Conservation (phyloP, 2,329 filamentous ascomycete species). For the Didymella keratinophila region DNA sequence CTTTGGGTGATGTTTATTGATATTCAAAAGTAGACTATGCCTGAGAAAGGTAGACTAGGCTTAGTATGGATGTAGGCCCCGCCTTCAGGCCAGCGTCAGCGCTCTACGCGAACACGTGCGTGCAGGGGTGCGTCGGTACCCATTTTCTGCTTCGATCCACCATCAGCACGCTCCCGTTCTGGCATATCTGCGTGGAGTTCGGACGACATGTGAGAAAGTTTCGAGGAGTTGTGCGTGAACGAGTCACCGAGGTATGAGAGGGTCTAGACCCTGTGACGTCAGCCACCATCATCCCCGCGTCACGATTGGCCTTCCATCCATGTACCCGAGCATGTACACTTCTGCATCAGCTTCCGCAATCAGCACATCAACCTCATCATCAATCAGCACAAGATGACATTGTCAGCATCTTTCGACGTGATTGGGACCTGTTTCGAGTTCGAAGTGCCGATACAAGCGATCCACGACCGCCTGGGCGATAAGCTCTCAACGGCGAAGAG, state of each 20-base stretch:
- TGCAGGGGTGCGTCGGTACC: conserved; percentile 2
- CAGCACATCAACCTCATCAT: not conserved
- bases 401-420: conserved; percentile 37
- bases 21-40: not conserved
- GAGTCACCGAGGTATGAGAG: conserved; percentile 26
- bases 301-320: not conserved
- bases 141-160: not conserved
- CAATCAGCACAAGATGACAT: conserved; percentile 21
- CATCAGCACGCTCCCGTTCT: not conserved
- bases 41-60: not conserved
- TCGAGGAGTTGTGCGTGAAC: not conserved
- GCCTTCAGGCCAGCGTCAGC: conserved; percentile 14
- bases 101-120: conserved; percentile 17
- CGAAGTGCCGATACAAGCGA: conserved; percentile 27
- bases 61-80: conserved; percentile 6
- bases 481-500: conserved; percentile 23
- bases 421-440: conserved; percentile 40
- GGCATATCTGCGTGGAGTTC: not conserved
- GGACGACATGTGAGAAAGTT: not conserved
- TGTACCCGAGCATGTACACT: conserved; percentile 1
- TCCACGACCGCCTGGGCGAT: conserved; percentile 26
- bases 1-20: not conserved
- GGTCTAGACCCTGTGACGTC: conserved; percentile 13
- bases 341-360: not conserved
- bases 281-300: conserved; percentile 2